phyloP scores from a whole-genome alignment of 352 stramenopile genomes.

The Phytophthora uliginosa region DNA sequence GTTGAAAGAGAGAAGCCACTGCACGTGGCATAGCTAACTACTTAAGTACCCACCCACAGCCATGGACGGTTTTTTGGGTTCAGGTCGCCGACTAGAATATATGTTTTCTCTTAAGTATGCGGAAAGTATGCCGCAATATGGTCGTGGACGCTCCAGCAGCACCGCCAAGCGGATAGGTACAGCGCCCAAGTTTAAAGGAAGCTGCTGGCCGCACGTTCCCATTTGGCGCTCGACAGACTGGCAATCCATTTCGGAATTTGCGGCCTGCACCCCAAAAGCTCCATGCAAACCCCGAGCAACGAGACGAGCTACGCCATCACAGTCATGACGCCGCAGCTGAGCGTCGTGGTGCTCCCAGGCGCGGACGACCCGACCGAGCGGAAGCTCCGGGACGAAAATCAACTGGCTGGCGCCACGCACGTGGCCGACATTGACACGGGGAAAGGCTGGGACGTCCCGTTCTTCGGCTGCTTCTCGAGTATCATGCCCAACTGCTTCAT shows the following conservation, averaged over 20 bases:
- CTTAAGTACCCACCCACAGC: neutral
- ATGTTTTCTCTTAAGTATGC: neutral
- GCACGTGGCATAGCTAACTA: neutral
- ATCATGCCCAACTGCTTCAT: slow-evolving; percentile 57
- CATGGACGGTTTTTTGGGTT: slow-evolving; percentile 3
- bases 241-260: slow-evolving; percentile 24
- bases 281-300: slow-evolving; percentile 29
- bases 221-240: slow-evolving; percentile 6
- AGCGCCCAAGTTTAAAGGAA: slow-evolving; percentile 12
- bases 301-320: slow-evolving; percentile 30
- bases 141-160: neutral
- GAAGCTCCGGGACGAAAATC: slow-evolving; percentile 20
- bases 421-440: slow-evolving; percentile 22
- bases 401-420: slow-evolving; percentile 25
- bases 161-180: slow-evolving; percentile 2
- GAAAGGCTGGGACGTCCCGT: slow-evolving; percentile 39
- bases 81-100: neutral
- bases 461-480: slow-evolving; percentile 50
- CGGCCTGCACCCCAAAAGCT: slow-evolving; percentile 6
- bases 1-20: neutral
- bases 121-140: neutral
- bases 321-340: slow-evolving; percentile 32
- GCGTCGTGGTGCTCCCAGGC: slow-evolving; percentile 9
- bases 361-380: slow-evolving; percentile 21
- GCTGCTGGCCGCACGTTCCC: slow-evolving; percentile 15